Evolutionary conservation across 305 asterid species (phyloP), one percentile per base, ranked within the genome.

Genomic region (Stenogyne calaminthoides): DNA sequence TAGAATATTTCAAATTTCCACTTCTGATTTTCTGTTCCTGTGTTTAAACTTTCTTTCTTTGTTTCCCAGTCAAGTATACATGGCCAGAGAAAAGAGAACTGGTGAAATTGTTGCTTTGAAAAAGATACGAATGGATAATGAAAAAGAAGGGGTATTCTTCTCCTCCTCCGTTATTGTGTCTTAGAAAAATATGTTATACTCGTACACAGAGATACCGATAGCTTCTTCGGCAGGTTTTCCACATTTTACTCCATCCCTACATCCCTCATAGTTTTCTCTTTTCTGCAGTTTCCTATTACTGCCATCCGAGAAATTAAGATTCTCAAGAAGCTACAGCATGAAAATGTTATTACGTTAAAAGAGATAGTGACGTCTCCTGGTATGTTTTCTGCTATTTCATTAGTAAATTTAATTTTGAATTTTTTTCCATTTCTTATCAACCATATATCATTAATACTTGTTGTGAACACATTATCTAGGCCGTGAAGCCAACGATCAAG

Each of bases 311-410:
- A 94, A 85, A 94, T 94, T 71, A 91, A 87, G 82, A 85, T 91
- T 84, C 88, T 94, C 59, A 94, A 88, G 87, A 94, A 94, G 88
- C 84, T 94, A 70, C 89, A 88, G 71, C 98, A 94, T 84, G 96
- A 89, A 46, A 91, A 94, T 84, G 96, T 94, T 37, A 86, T 94
- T 78, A 79, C 87, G 79, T 81, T 94, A 87, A 91, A 91, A 80
- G 98, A 94, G 91, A 94, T 94, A 75, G 98, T 94, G 70, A 91
- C 97, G 39, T 93, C 98, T 79, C 90, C 91, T 66, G 96, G 98
- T 93, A 87, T 60, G 8, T 11, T 73, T 73, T 67, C 60, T 32
- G 60, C 67, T 29, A 62, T 34, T 67, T 60, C 39, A 27, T 61
- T 76, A 37, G 32, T 74, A 51, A 57, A 6, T 69, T 76, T 12